phyloP scores from a whole-genome alignment of 2,329 filamentous ascomycete genomes.

The Fusarium anthophilum region DNA sequence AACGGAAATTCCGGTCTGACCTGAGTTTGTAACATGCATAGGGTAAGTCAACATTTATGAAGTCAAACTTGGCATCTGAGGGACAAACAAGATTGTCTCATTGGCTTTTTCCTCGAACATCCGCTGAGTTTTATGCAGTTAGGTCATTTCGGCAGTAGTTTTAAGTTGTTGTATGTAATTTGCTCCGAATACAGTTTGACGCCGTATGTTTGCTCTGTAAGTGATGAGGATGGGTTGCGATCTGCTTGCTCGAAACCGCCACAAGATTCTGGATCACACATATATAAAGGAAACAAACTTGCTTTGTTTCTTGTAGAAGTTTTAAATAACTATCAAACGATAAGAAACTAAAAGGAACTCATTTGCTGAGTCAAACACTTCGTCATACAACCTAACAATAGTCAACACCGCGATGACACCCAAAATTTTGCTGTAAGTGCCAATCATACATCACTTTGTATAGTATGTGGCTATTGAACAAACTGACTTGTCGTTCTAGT shows the following conservation, averaged over 20 bases:
- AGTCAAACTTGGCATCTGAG: neutral
- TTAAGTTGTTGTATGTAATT: neutral
- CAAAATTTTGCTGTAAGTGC: conserved; percentile 55
- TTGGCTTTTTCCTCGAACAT: neutral
- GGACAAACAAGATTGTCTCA: neutral
- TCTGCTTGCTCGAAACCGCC: neutral
- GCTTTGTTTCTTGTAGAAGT: fast-evolving
- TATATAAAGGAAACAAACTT: too few relatives aligned
- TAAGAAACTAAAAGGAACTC: too few relatives aligned
- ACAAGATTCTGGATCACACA: neutral
- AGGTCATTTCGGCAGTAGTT: neutral
- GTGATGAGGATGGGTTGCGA: neutral
- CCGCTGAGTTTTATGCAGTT: neutral
- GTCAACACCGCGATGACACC: conserved; percentile 45
- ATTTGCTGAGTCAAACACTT: neutral
- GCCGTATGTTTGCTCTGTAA: neutral
- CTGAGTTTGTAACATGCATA: neutral
- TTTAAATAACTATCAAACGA: neutral
- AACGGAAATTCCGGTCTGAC: neutral
- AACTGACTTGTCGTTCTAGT: conserved; percentile 34
- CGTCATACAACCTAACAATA: neutral
- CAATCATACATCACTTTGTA: neutral
- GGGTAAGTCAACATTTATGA: neutral
- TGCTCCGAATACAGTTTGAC: neutral
- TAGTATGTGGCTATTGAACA: neutral